Conservation (phyloP, 352 stramenopile genomes). For the Phytophthora hybrid region DNA sequence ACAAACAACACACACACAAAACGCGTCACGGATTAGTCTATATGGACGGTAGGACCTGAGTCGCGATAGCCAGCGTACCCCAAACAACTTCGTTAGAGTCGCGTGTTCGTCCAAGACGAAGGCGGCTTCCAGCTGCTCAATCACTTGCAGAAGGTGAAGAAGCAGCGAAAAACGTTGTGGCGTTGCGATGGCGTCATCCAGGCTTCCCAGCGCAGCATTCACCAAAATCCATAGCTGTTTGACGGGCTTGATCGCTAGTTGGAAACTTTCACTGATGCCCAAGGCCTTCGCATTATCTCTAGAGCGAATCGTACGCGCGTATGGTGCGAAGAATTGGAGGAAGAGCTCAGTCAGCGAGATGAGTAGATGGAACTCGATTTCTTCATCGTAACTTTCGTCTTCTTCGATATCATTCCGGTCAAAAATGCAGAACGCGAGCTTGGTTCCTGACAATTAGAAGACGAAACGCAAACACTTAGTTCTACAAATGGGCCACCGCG, state of each 20-base stretch:
- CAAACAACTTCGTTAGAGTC: conserved; percentile 49
- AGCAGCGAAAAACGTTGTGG: conserved; percentile 75
- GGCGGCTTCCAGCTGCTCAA: conserved; percentile 60
- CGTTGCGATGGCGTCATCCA: conserved; percentile 59
- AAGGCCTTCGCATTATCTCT: conserved; percentile 3
- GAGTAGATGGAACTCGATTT: conserved; percentile 74
- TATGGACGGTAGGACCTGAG: not conserved
- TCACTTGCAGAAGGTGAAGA: conserved; percentile 70
- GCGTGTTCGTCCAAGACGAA: conserved; percentile 46
- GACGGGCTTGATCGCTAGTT: conserved; percentile 44
- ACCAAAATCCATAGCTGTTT: conserved; percentile 66
- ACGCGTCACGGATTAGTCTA: not conserved
- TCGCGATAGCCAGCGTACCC: conserved; percentile 27
- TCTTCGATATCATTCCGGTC: conserved; percentile 75
- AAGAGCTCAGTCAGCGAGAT: conserved; percentile 67
- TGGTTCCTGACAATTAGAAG: conserved; percentile 40
- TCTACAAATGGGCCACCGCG: not conserved
- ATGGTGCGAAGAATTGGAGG: conserved; percentile 67
- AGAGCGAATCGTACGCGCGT: conserved; percentile 42
- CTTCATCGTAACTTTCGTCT: conserved; percentile 78
- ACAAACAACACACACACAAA: not conserved
- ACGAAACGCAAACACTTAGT: not conserved
- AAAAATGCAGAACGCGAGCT: conserved; percentile 77
- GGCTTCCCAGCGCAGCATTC: conserved; percentile 41
- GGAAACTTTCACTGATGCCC: conserved; percentile 46